Base-by-base conservation (phyloP, 2,329 filamentous ascomycete genomes). In the Alternaria metachromatica region DNA sequence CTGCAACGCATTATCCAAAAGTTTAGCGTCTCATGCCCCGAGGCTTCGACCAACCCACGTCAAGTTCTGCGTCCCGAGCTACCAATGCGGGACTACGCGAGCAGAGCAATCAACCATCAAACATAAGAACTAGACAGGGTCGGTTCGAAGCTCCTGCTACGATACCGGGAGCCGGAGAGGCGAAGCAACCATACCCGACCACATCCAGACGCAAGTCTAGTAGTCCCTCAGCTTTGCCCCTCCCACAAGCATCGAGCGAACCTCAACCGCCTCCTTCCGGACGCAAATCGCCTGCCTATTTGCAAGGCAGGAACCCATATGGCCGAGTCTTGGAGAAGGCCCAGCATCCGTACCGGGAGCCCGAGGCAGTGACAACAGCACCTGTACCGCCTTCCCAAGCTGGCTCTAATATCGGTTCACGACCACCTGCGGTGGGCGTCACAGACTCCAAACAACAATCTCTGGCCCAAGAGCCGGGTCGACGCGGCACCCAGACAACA, bases 251-350 rank as follows among this genome's bases (percentile, higher is more conserved):
- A 23, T 37, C 67, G 9, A 41, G 10, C 44, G 63, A 69, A 21
- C 2, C 53, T 46, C 62, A 65, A 41, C 41, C 50, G 18, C 37
- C 55, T 50, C 44, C 51, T 48, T 11, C 63, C 49, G 64, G 61
- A 51, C 65, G 55, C n/a, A 75, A 70, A 56, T 65, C 68, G 30
- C 75, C 74, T 25, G 69, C 68, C 8, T 78, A 78, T 55, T 68
- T 78, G 13, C 68, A 68, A 49, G 72, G 72, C 18, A 79, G 74
- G 61, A 78, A 78, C 28, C 73, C 76, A 8, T 77, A 78, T 63
- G 76, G 74, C 41, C 68, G 69, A 37, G 69, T 79, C 21, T 53
- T 78, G 44, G 70, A 76, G 20, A 65, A 58, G 28, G 57, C 66
- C 53, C 66, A 73, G 9, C 69, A 71, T 55, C 66, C 71, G 9